These are phyloP conservation scores for Leccinellum rugosiceps DNA, from an alignment of 768 basidiomycete species.

Conservation along the genomic window DNA sequence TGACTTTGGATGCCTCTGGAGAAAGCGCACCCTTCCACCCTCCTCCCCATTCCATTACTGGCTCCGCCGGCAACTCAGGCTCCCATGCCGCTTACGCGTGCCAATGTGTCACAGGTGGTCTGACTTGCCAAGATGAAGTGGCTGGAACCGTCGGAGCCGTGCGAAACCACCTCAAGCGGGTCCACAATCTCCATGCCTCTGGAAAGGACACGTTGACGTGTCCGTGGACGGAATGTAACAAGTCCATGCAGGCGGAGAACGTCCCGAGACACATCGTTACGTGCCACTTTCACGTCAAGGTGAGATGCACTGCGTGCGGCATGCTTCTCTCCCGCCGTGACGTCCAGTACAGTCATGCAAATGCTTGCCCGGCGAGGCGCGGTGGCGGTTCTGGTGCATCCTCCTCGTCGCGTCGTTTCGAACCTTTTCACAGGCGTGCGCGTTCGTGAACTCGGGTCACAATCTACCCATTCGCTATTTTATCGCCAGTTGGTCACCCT, in stretches of 20 bases:
- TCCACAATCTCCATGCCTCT: slow-evolving; percentile 2
- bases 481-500: neutral
- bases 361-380: slow-evolving; percentile 5
- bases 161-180: slow-evolving; percentile 15
- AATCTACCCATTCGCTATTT: neutral
- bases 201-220: slow-evolving; percentile 6
- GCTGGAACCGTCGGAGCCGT: slow-evolving; percentile 1
- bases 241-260: slow-evolving; percentile 12
- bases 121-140: slow-evolving; percentile 4
- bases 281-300: slow-evolving; percentile 12
- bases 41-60: neutral
- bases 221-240: slow-evolving; percentile 11
- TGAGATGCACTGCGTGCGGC: slow-evolving; percentile 11
- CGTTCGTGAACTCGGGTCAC: neutral
- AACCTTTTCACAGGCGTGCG: neutral
- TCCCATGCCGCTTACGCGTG: neutral
- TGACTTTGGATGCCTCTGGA: neutral
- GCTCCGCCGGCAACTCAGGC: neutral
- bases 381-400: neutral
- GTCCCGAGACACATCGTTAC: slow-evolving; percentile 19
- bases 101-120: neutral
- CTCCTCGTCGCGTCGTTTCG: neutral
- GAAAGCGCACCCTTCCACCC: neutral
- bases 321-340: slow-evolving; percentile 19
- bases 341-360: slow-evolving; percentile 15